A percentile compares a stretch with the other conserved stretches of the same genome.
Conservation (phyloP, 2,329 filamentous ascomycete genomes). For the Paraphaeosphaeria minitans region DNA sequence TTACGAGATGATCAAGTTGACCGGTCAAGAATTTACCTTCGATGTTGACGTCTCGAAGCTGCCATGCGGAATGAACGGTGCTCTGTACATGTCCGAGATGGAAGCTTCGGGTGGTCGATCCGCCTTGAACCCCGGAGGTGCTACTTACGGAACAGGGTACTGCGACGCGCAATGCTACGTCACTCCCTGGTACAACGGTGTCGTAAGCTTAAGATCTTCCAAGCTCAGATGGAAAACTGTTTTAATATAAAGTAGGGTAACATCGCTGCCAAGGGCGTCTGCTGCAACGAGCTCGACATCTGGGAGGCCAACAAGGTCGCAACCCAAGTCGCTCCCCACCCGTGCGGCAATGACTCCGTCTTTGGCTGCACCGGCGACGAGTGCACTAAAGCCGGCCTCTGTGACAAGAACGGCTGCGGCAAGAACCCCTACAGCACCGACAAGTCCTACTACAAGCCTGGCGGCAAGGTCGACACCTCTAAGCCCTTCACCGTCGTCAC, state of each 20-base stretch:
- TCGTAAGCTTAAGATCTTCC: constrained; percentile 29
- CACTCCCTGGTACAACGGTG: constrained; percentile 46
- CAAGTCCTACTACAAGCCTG: constrained; percentile 35
- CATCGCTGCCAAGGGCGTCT: constrained; percentile 52
- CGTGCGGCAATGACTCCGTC: constrained; percentile 53
- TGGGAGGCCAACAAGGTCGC: constrained; percentile 60
- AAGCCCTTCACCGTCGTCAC: constrained; percentile 69
- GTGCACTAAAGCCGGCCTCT: constrained; percentile 43
- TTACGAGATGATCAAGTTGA: constrained; percentile 69
- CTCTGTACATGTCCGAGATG: constrained; percentile 49
- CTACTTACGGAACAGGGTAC: constrained; percentile 67
- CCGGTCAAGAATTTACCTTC: constrained; percentile 73
- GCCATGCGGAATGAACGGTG: constrained; percentile 51
- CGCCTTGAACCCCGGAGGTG: constrained; percentile 55
- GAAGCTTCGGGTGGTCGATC: constrained; percentile 44
- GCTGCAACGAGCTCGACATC: constrained; percentile 63
- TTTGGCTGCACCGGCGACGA: constrained; percentile 51
- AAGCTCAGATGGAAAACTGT: constrained; percentile 1
- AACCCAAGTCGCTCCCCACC: constrained; percentile 56
- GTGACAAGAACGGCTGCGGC: constrained; percentile 45
- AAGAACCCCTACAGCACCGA: constrained; percentile 41
- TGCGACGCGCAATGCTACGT: constrained; percentile 53
- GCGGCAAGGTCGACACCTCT: constrained; percentile 61
- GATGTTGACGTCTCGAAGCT: constrained; percentile 65
- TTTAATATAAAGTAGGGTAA: constrained; percentile 50